These are phyloP conservation scores for Diaporthe aspalathi DNA, from an alignment of 2,329 filamentous ascomycete species.

Conservation along the genomic window DNA sequence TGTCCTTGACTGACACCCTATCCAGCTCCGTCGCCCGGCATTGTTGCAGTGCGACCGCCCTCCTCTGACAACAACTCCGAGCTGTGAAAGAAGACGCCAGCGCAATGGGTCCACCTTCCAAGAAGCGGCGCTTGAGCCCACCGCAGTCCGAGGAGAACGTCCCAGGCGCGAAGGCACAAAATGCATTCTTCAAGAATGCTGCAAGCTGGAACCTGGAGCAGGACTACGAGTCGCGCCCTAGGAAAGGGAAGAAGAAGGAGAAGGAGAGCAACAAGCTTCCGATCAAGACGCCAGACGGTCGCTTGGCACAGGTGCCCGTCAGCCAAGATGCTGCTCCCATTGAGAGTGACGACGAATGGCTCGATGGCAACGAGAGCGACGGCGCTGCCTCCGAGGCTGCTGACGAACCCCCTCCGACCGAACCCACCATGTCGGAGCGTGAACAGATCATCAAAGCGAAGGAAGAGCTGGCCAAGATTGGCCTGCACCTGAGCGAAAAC, in stretches of 20 bases:
- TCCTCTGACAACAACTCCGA: neutral
- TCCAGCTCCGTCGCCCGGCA: neutral
- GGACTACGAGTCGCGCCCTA: constrained; percentile 84
- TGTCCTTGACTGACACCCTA: neutral
- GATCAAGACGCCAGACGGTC: constrained; percentile 86
- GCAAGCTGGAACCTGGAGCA: constrained; percentile 92
- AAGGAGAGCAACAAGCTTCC: constrained; percentile 81
- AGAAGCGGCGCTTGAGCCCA: constrained; percentile 70
- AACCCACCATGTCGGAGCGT: constrained; percentile 75
- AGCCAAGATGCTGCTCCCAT: constrained; percentile 70
- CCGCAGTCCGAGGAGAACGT: constrained; percentile 57
- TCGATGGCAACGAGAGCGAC: constrained; percentile 70
- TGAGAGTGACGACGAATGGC: constrained; percentile 71
- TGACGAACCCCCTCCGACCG: constrained; percentile 56
- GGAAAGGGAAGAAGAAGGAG: constrained; percentile 80
- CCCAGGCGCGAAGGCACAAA: constrained; percentile 58
- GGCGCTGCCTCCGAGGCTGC: constrained; percentile 60
- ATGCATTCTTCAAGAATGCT: constrained; percentile 78
- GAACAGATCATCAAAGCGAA: constrained; percentile 89
- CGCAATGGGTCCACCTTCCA: constrained; percentile 64
- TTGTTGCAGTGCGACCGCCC: neutral
- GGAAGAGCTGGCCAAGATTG: constrained; percentile 89
- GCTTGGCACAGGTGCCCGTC: constrained; percentile 62
- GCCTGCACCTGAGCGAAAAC: constrained; percentile 84
- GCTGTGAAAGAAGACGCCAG: neutral